Conservation (phyloP, 2,329 filamentous ascomycete genomes). For the Fusarium protoensiforme region DNA sequence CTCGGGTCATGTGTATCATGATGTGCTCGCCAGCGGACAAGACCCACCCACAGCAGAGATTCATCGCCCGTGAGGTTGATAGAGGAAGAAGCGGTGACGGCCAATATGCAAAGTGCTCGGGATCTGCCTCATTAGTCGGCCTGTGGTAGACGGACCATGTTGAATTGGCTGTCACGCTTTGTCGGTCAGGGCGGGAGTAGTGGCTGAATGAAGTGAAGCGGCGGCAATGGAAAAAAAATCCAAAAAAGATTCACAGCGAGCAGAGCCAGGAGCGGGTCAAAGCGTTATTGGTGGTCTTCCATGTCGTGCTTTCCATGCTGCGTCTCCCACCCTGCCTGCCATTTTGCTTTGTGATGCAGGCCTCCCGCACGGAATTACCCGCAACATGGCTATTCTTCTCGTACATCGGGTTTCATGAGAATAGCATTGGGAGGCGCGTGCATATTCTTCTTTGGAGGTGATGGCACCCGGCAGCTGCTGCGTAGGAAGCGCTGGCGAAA, state of each 20-base stretch:
- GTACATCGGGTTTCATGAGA: neutral
- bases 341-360: neutral
- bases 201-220: constrained; percentile 19
- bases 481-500: neutral
- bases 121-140: constrained; percentile 18
- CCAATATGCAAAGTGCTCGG: constrained; percentile 14
- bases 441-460: neutral
- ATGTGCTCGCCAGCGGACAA: constrained; percentile 5
- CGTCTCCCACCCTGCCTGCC: neutral
- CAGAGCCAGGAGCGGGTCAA: constrained; percentile 19
- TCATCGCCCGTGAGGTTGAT: constrained; percentile 20
- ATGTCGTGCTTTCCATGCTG: neutral
- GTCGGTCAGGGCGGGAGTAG: constrained; percentile 29
- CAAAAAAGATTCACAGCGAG: neutral
- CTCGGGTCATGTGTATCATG: neutral
- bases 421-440: neutral
- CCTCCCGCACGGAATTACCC: neutral
- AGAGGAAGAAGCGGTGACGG: constrained; percentile 34
- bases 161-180: constrained; percentile 21
- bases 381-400: neutral
- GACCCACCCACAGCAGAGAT: constrained; percentile 17
- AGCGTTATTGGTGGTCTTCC: constrained; percentile 12
- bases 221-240: neutral
- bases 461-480: neutral
- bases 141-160: constrained; percentile 15